Percentiles rank a stretch among this genome's conserved stretches.
Conservation (phyloP, 768 basidiomycete species). For the Suillus lakei region DNA sequence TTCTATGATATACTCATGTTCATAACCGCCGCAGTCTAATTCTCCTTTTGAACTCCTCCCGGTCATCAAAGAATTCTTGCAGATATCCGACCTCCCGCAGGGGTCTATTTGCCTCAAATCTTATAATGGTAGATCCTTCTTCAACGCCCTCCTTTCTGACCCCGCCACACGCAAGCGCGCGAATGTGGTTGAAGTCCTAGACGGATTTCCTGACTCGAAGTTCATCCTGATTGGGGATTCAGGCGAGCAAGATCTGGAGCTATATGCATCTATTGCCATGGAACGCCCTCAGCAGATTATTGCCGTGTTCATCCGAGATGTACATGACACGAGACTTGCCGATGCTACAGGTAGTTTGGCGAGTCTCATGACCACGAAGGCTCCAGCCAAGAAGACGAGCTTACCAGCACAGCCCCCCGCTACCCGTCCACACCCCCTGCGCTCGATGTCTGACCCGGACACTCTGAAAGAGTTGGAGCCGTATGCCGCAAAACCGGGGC, state of each 20-base stretch:
- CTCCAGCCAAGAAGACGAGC: slow-evolving; percentile 13
- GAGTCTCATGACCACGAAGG: slow-evolving; percentile 11
- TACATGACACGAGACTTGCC: slow-evolving; percentile 48
- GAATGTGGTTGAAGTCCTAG: slow-evolving; percentile 78
- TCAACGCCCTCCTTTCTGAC: slow-evolving; percentile 82
- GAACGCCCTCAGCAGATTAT: slow-evolving; percentile 73
- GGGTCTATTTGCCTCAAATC: slow-evolving; percentile 84
- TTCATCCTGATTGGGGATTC: slow-evolving; percentile 92
- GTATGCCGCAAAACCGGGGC: background rate
- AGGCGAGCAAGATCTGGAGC: slow-evolving; percentile 94
- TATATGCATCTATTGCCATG: slow-evolving; percentile 78
- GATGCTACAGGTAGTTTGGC: slow-evolving; percentile 63
- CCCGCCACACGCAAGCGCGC: slow-evolving; percentile 84
- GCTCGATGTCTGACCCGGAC: slow-evolving; percentile 9
- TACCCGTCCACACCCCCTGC: slow-evolving; percentile 4
- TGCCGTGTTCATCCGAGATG: slow-evolving; percentile 86
- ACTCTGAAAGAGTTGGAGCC: background rate
- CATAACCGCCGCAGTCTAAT: slow-evolving; percentile 66
- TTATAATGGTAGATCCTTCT: slow-evolving; percentile 82
- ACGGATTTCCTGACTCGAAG: slow-evolving; percentile 69
- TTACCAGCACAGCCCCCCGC: slow-evolving; percentile 1
- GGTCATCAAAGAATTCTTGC: slow-evolving; percentile 76
- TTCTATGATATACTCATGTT: background rate
- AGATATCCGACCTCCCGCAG: slow-evolving; percentile 66
- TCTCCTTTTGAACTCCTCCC: slow-evolving; percentile 86